A percentile compares a stretch with the other conserved stretches of the same genome.
phyloP scores from a whole-genome alignment of 2,329 filamentous ascomycete species.

The Talaromyces amestolkiae region DNA sequence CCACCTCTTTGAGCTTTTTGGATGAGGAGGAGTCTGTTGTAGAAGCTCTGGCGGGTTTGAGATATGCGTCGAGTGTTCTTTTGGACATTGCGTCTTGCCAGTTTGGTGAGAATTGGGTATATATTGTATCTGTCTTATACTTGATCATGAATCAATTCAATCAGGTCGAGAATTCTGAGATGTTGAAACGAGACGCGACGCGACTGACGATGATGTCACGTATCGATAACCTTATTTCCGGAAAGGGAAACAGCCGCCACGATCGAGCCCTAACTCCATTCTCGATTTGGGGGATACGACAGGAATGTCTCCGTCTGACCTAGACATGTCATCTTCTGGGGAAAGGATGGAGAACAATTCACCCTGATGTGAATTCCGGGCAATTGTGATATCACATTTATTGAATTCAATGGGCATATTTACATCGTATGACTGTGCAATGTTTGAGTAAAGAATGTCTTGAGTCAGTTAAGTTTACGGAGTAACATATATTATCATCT shows the following conservation, averaged over 20 bases:
- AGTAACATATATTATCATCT: not conserved
- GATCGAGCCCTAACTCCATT: not conserved
- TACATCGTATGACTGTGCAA: not conserved
- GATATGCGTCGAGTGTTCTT: constrained; percentile 69
- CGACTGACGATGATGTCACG: constrained; percentile 7
- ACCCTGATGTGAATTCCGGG: not conserved
- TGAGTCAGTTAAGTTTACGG: not conserved
- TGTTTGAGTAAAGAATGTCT: not conserved
- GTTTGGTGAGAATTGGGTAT: not conserved
- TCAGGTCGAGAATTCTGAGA: not conserved
- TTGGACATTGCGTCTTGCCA: constrained; percentile 42
- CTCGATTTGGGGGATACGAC: not conserved
- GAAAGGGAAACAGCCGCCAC: not conserved
- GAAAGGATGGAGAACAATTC: not conserved
- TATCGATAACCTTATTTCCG: constrained; percentile 2
- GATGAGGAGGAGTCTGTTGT: constrained; percentile 37
- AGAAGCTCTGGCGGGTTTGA: constrained; percentile 48
- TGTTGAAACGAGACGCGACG: not conserved
- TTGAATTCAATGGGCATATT: not conserved
- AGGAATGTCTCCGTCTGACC: not conserved
- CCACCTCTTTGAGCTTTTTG: constrained; percentile 33
- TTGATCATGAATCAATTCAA: not conserved
- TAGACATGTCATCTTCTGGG: not conserved
- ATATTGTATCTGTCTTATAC: not conserved
- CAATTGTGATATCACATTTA: not conserved